Evolutionary conservation across 2,329 filamentous ascomycete genomes (phyloP), one percentile per base, ranked within the genome.

Genomic region (Hypoxylon sp.): DNA sequence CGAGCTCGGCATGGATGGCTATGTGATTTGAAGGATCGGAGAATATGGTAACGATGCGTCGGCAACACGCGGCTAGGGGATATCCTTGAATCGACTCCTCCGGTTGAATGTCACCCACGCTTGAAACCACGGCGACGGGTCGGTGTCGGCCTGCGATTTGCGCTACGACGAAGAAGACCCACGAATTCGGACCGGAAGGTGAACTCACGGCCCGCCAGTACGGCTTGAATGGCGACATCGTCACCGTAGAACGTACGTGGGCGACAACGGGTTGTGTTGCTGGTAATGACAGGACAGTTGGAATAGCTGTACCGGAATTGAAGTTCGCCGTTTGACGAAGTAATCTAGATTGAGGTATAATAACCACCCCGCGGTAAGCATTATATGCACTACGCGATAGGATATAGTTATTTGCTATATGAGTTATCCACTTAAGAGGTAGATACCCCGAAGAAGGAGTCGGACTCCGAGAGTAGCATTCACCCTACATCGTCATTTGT

Each of bases 21-120:
- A 34, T 37, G 29, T 54, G 60, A 17, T 61, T 62, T 5, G 38
- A 40, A 31, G 52, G 35, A 17, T 61, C 55, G 36, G 57, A 29
- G 30, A 62, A 59, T n/a, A 62, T 51, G 12, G 55, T 62, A 20
- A 55, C 32, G 20, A 62, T 50, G 38, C 49, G 59, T 29, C 38
- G 55, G 34, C 51, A 56, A 27, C 55, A 58, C 23, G 41, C 55
- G 4, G 45, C 42, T 8, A 62, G 52, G 17, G 51, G 51, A 9
- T 41, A 45, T 21, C 57, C 59, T 23, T 54, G 57, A 16, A 62
- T 21, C 5, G 44, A 51, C 34, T 56, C 50, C 12, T 41, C 36
- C 3, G 32, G 37, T 12, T 48, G n/a, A n/a, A n/a, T 25, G 19
- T 35, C 40, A 9, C 55, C 55, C 0, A 41, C 21, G 35, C 55